phyloP scores from a whole-genome alignment of 1,139 yeast species.

The Hemisphaericaspora xylanilytica region DNA sequence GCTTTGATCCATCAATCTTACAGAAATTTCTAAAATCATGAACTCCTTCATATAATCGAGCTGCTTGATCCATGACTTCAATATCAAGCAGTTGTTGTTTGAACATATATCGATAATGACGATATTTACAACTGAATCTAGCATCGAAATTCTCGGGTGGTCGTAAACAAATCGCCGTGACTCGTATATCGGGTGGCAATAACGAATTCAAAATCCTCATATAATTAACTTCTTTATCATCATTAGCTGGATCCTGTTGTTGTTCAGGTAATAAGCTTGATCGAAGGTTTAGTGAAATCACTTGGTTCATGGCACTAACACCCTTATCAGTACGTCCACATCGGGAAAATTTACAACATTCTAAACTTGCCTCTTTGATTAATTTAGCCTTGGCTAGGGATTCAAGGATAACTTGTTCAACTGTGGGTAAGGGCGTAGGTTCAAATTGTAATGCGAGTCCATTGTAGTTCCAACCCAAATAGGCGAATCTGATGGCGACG shows the following conservation, averaged over 20 bases:
- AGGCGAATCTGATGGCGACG: constrained; percentile 80
- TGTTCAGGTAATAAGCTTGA: constrained; percentile 59
- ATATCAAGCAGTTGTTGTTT: constrained; percentile 54
- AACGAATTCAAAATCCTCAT: constrained; percentile 69
- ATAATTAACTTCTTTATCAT: constrained; percentile 71
- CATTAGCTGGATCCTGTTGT: constrained; percentile 55
- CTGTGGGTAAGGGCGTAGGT: constrained; percentile 79
- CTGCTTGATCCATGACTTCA: constrained; percentile 68
- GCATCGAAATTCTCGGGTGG: constrained; percentile 89
- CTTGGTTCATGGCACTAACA: constrained; percentile 96
- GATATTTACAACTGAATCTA: constrained; percentile 76
- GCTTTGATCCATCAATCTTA: constrained; percentile 91
- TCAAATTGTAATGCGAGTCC: constrained; percentile 83
- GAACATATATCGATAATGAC: constrained; percentile 87
- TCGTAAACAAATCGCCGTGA: constrained; percentile 78
- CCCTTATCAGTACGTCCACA: constrained; percentile 98
- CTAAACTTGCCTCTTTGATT: constrained; percentile 60
- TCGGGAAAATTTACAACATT: constrained; percentile 69
- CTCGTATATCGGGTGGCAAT: constrained; percentile 75
- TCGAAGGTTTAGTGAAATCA: constrained; percentile 74
- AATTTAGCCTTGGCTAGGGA: constrained; percentile 70
- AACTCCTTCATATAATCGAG: constrained; percentile 60
- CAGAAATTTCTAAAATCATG: constrained; percentile 95
- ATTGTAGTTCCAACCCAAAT: constrained; percentile 89
- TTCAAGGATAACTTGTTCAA: constrained; percentile 71